These are phyloP conservation scores for Isabelozyma heimii DNA, from an alignment of 805 yeast species.

Conservation along the genomic window DNA sequence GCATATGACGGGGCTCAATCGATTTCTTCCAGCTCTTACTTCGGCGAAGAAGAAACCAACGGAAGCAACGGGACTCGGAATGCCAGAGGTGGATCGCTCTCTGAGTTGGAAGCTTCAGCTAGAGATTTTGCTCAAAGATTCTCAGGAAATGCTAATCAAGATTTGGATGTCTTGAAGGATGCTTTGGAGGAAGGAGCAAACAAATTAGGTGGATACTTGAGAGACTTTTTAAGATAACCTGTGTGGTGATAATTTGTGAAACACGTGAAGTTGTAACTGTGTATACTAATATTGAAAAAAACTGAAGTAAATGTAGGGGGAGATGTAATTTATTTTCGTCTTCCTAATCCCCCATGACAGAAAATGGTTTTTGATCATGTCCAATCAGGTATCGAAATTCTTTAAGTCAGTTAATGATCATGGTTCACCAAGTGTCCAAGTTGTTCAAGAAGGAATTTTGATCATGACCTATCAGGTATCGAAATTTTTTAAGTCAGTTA, in stretches of 20 bases:
- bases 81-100: constrained; percentile 24
- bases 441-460: no score
- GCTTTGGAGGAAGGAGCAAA: constrained; percentile 93
- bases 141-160: constrained; percentile 80
- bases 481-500: no score
- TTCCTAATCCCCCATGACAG: no score
- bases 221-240: constrained; percentile 69
- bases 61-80: constrained; percentile 5
- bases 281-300: background rate
- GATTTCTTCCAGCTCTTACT: constrained; percentile 89
- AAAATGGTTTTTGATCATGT: no score
- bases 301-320: no score
- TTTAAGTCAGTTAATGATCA: no score
- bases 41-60: constrained; percentile 73
- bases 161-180: constrained; percentile 82
- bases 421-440: no score
- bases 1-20: constrained; percentile 83
- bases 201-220: constrained; percentile 76
- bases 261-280: background rate
- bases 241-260: background rate
- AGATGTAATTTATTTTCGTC: no score
- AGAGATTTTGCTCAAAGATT: constrained; percentile 67
- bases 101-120: constrained; percentile 56
- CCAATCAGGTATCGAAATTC: no score
- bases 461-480: no score